Evolutionary conservation across 1,139 yeast genomes (phyloP).

Genomic region (Sugiyamaella xylanicola): DNA sequence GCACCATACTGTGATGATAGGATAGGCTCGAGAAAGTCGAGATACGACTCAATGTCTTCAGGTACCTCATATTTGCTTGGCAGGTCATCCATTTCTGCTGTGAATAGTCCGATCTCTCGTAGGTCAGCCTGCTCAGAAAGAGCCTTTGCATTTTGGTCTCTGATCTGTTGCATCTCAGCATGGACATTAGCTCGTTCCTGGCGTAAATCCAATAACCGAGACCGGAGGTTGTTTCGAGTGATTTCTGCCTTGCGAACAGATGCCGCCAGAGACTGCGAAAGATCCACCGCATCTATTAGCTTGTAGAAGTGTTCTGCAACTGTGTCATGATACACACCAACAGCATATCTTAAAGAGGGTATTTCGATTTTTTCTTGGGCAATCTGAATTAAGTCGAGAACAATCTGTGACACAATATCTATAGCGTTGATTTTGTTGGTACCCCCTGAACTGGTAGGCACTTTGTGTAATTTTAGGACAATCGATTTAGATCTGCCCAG

Average conservation of each 20-base stretch:
- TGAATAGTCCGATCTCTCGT: slow-evolving; percentile 26
- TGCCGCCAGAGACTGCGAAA: slow-evolving; percentile 25
- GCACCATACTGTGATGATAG: slow-evolving; percentile 8
- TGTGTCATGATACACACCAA: slow-evolving; percentile 26
- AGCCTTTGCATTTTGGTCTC: slow-evolving; percentile 22
- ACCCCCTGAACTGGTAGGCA: slow-evolving; percentile 28
- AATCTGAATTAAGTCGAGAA: slow-evolving; percentile 26
- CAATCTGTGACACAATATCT: slow-evolving; percentile 33
- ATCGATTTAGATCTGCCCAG: slow-evolving; percentile 14
- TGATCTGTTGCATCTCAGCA: slow-evolving; percentile 27
- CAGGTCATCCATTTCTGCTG: slow-evolving; percentile 23
- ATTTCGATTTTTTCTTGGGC: slow-evolving; percentile 16
- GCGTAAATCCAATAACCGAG: slow-evolving; percentile 28
- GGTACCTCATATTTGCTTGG: slow-evolving; percentile 3
- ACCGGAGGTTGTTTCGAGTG: slow-evolving; percentile 29
- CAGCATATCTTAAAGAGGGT: slow-evolving; percentile 18
- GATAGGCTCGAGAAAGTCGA: slow-evolving; percentile 24
- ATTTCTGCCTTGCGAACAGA: slow-evolving; percentile 29
- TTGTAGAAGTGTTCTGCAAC: slow-evolving; percentile 28
- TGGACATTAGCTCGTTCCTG: slow-evolving; percentile 28
- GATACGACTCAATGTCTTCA: slow-evolving; percentile 13
- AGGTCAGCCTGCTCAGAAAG: slow-evolving; percentile 18
- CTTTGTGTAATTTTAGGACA: slow-evolving; percentile 25
- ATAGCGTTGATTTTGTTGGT: slow-evolving; percentile 32
- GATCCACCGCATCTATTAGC: slow-evolving; percentile 31